Evolutionary conservation across 441 rosid species (phyloP).

Genomic region (Gossypium schwendimanii): DNA sequence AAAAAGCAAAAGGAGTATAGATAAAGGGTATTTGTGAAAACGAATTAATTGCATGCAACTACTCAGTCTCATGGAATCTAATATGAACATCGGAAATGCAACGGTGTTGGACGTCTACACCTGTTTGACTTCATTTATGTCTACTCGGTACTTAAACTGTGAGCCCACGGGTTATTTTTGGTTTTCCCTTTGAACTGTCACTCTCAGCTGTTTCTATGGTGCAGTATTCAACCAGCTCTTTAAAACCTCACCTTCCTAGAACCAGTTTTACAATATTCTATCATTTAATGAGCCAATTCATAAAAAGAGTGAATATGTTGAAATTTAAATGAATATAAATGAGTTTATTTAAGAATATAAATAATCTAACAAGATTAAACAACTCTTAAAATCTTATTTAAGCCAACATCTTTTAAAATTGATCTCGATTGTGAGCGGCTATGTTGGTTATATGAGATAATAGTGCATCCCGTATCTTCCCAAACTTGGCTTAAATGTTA

Average conservation of each 20-base stretch:
- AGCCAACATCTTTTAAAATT: conserved; percentile 6
- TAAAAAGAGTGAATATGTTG: too few relatives aligned
- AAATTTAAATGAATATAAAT: too few relatives aligned
- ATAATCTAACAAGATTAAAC: too few relatives aligned
- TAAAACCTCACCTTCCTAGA: not conserved
- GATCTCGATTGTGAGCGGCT: conserved; percentile 11
- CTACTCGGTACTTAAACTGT: not conserved
- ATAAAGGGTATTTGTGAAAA: not conserved
- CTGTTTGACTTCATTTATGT: not conserved
- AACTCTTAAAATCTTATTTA: too few relatives aligned
- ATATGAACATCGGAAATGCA: not conserved
- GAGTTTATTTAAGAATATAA: too few relatives aligned
- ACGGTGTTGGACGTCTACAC: not conserved
- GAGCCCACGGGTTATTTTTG: not conserved
- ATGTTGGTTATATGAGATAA: not conserved
- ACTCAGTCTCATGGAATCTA: not conserved
- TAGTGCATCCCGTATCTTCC: not conserved
- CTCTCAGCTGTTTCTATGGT: not conserved
- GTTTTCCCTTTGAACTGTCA: not conserved
- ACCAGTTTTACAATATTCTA: not conserved
- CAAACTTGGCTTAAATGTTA: too few relatives aligned
- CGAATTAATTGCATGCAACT: not conserved
- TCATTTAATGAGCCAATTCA: too few relatives aligned
- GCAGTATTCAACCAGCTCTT: not conserved
- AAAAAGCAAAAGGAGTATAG: not conserved